Conservation (phyloP, 176 grass and related monocot species). For the Stipa capillata region DNA sequence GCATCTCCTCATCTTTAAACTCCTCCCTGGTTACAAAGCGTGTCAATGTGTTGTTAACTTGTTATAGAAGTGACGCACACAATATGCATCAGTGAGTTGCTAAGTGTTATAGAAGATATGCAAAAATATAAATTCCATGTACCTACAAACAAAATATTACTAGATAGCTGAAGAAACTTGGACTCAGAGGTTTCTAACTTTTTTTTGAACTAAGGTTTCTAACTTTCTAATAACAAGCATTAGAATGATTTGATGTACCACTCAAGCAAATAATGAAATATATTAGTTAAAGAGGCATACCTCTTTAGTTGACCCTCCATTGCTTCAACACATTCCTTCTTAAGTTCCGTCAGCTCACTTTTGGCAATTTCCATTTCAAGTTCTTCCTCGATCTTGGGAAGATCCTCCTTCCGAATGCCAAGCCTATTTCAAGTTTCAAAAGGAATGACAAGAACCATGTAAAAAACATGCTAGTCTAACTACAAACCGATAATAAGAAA, state of each 20-base stretch:
- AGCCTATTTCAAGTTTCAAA: slow-evolving; percentile 50
- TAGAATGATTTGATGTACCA: not conserved
- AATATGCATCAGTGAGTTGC: too few relatives aligned
- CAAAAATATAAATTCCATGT: too few relatives aligned
- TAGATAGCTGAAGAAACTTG: not conserved
- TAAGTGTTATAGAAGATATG: too few relatives aligned
- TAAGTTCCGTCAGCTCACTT: slow-evolving; percentile 54
- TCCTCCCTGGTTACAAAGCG: slow-evolving; percentile 59
- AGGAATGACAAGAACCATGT: not conserved
- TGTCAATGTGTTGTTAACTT: not conserved
- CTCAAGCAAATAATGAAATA: not conserved
- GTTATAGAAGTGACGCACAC: not conserved
- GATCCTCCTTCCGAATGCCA: slow-evolving; percentile 72
- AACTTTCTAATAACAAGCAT: not conserved
- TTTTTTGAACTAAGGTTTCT: too few relatives aligned
- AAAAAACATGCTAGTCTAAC: not conserved
- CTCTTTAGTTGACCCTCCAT: slow-evolving; percentile 88
- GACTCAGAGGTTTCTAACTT: not conserved
- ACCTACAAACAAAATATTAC: not conserved
- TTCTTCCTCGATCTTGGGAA: slow-evolving; percentile 78
- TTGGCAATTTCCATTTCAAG: slow-evolving; percentile 82
- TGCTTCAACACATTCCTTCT: slow-evolving; percentile 70
- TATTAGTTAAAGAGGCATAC: slow-evolving; percentile 20
- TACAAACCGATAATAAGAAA: not conserved
- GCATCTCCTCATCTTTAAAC: slow-evolving; percentile 88